These are phyloP conservation scores for Backusella macrospora DNA, from an alignment of 192 early-diverging fungal genomes.

Conservation along the genomic window DNA sequence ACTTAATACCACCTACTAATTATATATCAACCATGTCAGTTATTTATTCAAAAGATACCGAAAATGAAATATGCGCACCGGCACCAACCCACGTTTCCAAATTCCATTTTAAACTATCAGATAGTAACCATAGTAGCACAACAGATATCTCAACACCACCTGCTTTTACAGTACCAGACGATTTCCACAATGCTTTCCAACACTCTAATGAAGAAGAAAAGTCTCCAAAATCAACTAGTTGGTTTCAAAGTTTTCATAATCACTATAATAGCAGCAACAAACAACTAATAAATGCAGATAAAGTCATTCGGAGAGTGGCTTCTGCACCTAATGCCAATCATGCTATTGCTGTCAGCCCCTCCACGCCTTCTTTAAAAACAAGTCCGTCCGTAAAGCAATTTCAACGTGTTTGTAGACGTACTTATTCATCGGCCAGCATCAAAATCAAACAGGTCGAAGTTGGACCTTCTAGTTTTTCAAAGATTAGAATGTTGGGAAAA, in stretches of 20 bases:
- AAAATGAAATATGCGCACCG: constrained; percentile 7
- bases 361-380: constrained; percentile 8
- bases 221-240: constrained; percentile 24
- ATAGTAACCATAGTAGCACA: background rate
- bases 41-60: constrained; percentile 2
- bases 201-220: background rate
- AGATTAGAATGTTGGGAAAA: constrained; percentile 91
- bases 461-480: constrained; percentile 83
- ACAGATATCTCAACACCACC: background rate
- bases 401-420: constrained; percentile 59
- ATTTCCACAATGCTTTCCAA: constrained; percentile 6
- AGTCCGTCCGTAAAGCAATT: constrained; percentile 18
- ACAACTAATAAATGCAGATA: background rate
- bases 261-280: background rate
- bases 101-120: background rate
- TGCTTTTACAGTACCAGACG: constrained; percentile 18
- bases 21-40: background rate
- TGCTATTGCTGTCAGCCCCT: constrained; percentile 11
- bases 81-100: constrained; percentile 10
- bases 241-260: constrained; percentile 23
- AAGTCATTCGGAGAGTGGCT: constrained; percentile 52
- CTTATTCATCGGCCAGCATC: constrained; percentile 82
- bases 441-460: constrained; percentile 83
- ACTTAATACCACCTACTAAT: background rate
- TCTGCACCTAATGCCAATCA: constrained; percentile 54